Percentiles rank a stretch among this genome's conserved stretches.
phyloP scores from a whole-genome alignment of 805 yeast species.

The Candida morakotiae region DNA sequence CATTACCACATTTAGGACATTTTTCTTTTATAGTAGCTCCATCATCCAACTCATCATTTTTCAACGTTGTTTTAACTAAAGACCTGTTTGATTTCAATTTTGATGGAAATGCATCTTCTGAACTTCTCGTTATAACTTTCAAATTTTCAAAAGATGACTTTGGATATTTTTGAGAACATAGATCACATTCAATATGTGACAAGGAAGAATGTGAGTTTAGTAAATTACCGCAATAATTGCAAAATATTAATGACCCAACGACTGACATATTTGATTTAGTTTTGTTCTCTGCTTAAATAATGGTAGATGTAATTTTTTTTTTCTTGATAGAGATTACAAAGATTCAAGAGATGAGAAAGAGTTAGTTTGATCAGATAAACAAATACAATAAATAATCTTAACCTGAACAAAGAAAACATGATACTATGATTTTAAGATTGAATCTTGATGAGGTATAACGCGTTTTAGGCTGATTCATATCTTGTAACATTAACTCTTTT shows the following conservation, averaged over 20 bases:
- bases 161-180: constrained; percentile 40
- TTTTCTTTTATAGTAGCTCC: constrained; percentile 97
- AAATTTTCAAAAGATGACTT: constrained; percentile 62
- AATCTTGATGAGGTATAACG: no score
- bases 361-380: no score
- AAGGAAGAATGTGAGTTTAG: constrained; percentile 61
- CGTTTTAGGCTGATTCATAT: no score
- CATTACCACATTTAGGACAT: constrained; percentile 98
- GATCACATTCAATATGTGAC: constrained; percentile 50
- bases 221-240: constrained; percentile 88
- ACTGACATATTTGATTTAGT: constrained; percentile 61
- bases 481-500: no score
- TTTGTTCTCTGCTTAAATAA: no score
- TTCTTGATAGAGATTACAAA: not conserved
- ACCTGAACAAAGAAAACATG: no score
- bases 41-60: constrained; percentile 75
- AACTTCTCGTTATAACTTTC: constrained; percentile 81
- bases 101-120: constrained; percentile 94
- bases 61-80: constrained; percentile 81
- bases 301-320: not conserved
- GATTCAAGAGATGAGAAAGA: constrained; percentile 3
- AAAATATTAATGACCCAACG: constrained; percentile 92
- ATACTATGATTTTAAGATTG: no score
- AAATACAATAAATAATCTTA: no score
- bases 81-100: constrained; percentile 75